Evolutionary conservation across 805 yeast genomes (phyloP).

Genomic region (Lipomyces yamadae): DNA sequence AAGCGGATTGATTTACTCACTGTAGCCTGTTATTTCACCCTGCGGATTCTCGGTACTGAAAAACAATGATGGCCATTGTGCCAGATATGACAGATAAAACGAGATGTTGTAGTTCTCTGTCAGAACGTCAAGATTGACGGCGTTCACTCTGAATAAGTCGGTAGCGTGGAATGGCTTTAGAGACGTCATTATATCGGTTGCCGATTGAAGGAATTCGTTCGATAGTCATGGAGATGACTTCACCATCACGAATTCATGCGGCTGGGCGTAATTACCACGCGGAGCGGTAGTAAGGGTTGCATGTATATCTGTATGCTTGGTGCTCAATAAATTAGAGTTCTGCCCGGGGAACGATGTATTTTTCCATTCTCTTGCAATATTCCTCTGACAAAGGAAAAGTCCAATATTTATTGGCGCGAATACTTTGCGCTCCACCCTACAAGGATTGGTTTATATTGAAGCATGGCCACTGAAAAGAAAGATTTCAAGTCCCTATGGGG

Average conservation of each 20-base stretch:
- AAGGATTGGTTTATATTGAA: not conserved
- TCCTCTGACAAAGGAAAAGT: not conserved
- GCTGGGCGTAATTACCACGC: not conserved
- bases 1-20: slow-evolving; percentile 17
- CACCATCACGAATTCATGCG: not conserved
- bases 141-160: slow-evolving; percentile 73
- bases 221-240: not conserved
- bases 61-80: slow-evolving; percentile 86
- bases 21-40: slow-evolving; percentile 51
- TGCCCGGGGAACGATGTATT: not conserved
- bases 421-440: not conserved
- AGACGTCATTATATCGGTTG: slow-evolving; percentile 71
- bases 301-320: not conserved
- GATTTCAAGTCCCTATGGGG: slow-evolving; percentile 37
- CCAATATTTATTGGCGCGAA: not conserved
- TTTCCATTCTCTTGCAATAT: not conserved
- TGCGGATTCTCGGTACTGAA: slow-evolving; percentile 63
- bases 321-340: not conserved
- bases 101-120: slow-evolving; percentile 89
- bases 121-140: slow-evolving; percentile 82
- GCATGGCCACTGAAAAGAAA: slow-evolving; percentile 20
- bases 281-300: not conserved
- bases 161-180: slow-evolving; percentile 85
- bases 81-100: slow-evolving; percentile 82
- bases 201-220: not conserved